Evolutionary conservation across 2,329 filamentous ascomycete species (phyloP), one percentile per base, ranked within the genome.

Genomic region (Aspergillus felis): DNA sequence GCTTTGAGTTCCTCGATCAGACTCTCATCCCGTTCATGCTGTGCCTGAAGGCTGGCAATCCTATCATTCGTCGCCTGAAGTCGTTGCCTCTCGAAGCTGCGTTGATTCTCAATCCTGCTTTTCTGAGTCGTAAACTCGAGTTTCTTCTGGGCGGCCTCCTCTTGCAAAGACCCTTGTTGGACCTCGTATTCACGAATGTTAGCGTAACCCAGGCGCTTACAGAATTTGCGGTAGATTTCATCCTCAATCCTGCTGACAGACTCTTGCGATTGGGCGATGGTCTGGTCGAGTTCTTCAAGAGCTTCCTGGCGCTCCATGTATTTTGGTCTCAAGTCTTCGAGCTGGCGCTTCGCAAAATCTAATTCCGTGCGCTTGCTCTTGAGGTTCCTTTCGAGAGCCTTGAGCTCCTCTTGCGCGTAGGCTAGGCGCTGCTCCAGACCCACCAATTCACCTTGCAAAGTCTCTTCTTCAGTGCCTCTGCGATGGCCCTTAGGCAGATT

Each of bases 101-200:
- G 76, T 64, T 85, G 79, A 63, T 84, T 85, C 63, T 86, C 79
- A 50, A 88, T 79, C 53, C 79, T 81, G 59, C 81, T 85, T 64
- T 82, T 83, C 71, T 99, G 94, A 3, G 89, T 87, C 56, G 88
- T 89, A 66, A 96, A 97, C 64, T 92, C 87, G 54, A 90, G 87
- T 61, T 91, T 91, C 79, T 92, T 92, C 74, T 94, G 87, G 0
- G 88, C 87, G 48, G 90, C 90, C 71, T 97, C 91, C 72, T 96
- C 91, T 74, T 97, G 92, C 51, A 96, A 79, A 46, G 89, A 92
- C 51, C 94, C 93, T 75, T 97, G 94, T 64, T 95, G 92, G 27
- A 89, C 89, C 71, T 97, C 92, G 68, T 97, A 99, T 57, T 91
- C 90, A 57, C 93, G 90, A 62, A 99, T 95, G 67, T 95, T 88